Evolutionary conservation across 495 filamentous ascomycete species (phyloP), one percentile per base, ranked within the genome.

Genomic region (Echria macrotheca): DNA sequence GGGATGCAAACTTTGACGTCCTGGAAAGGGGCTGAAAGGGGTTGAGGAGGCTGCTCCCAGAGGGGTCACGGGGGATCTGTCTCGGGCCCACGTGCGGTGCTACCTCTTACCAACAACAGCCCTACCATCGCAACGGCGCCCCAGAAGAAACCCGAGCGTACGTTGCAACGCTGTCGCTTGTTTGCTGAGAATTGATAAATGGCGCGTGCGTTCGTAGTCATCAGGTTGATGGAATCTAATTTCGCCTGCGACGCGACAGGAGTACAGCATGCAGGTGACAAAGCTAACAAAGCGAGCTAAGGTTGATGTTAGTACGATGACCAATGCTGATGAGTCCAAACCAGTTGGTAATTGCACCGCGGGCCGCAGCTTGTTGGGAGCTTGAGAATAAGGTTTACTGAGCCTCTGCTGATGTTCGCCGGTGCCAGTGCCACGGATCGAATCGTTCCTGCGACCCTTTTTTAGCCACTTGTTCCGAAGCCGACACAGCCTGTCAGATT

Each of bases 231-330:
- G 42, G 25, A 31, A 17, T 17, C 23, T 17, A 44, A 44, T 44
- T 44, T 44, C 42, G 42, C 42, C 25, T 31, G 26, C n/a, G 42
- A 28, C 42, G 42, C 21, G 21, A 42, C 6, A 42, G 39, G 39
- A 42, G 9, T 42, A n/a, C n/a, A n/a, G n/a, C 21, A 14, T 26
- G 19, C 39, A 23, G 39, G 11, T 26, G 21, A 23, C 12, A 14
- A n/a, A 19, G 39, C 39, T n/a, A 25, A 23, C 39, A 42, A n/a
- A 11, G 15, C 10, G 19, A 9, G 15, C 15, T n/a, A 11, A 14
- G 7, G 6, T 11, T 26, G 39, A 23, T 18, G 21, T 17, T 18
- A 2, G n/a, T 37, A 37, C 35, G n/a, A n/a, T n/a, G n/a, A n/a
- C n/a, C n/a, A n/a, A n/a, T n/a, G n/a, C n/a, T n/a, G n/a, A n/a